A percentile compares a stretch with the other conserved stretches of the same genome.
Evolutionary conservation across 2,329 filamentous ascomycete genomes (phyloP).

Genomic region (Aspergillus thermomutatus): DNA sequence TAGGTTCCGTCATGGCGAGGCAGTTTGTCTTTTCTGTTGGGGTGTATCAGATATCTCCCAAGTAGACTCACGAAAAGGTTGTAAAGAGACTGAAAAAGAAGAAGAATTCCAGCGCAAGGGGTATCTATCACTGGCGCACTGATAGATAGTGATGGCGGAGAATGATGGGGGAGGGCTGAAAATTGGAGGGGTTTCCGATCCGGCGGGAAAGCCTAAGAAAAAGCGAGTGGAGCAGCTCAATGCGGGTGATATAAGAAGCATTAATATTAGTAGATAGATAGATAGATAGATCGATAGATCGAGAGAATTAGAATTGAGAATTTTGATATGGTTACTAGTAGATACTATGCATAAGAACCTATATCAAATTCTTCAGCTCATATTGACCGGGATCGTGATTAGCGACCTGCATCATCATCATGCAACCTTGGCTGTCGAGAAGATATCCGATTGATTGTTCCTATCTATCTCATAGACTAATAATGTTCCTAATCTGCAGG

Average conservation of each 20-base stretch:
- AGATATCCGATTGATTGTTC: not conserved
- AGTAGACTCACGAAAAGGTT: not conserved
- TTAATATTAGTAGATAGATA: too few species aligned
- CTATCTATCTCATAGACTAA: too few species aligned
- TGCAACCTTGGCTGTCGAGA: not conserved
- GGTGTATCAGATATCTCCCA: not conserved
- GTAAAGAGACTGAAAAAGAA: not conserved
- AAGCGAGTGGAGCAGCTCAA: not conserved
- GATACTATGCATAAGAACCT: too few species aligned
- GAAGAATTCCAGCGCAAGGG: too few species aligned
- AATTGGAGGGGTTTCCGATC: not conserved
- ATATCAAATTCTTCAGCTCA: not conserved
- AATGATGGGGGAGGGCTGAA: not conserved
- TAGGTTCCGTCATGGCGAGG: constrained; percentile 6
- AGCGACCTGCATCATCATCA: not conserved
- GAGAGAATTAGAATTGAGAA: too few species aligned
- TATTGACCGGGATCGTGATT: not conserved
- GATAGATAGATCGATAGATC: too few species aligned
- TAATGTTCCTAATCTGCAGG: too few species aligned
- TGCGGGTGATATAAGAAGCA: not conserved
- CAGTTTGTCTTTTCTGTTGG: not conserved
- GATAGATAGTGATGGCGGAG: not conserved
- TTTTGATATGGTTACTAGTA: too few species aligned
- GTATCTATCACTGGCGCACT: not conserved
- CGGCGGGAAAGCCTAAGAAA: not conserved